Percentiles rank a stretch among this genome's conserved stretches.
Conservation (phyloP, 106 monocot species). For the Phalaenopsis aphrodite region DNA sequence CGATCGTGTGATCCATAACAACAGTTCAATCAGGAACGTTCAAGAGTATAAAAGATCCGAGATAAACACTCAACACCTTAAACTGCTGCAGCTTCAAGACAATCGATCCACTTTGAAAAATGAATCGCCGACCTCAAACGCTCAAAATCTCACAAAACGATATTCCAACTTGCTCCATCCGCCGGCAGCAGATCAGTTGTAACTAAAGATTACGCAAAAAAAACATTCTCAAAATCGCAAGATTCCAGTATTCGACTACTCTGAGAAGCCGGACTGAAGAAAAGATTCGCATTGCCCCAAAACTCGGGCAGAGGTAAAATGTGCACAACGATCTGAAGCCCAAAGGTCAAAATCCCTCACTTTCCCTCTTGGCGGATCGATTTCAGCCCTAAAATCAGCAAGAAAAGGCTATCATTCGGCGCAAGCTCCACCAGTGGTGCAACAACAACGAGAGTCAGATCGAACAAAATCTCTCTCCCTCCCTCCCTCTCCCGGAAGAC, state of each 20-base stretch:
- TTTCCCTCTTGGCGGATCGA: background rate
- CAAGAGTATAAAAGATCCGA: background rate
- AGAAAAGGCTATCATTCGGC: background rate
- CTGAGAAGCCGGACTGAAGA: background rate
- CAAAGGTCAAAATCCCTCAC: background rate
- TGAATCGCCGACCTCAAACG: background rate
- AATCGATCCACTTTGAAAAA: background rate
- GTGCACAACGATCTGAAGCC: background rate
- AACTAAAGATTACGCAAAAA: background rate
- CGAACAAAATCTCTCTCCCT: background rate
- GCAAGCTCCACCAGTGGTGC: background rate
- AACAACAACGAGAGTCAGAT: background rate
- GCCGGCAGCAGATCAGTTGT: background rate
- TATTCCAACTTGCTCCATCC: background rate
- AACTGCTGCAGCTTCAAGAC: background rate
- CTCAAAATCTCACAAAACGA: background rate
- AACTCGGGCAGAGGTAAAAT: background rate
- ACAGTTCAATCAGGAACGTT: background rate
- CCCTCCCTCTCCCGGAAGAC: background rate
- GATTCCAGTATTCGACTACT: background rate
- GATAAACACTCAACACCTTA: background rate
- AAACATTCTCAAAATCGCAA: background rate
- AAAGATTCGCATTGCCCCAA: background rate
- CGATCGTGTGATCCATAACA: slow-evolving; percentile 53
- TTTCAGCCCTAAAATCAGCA: background rate